Conservation (phyloP, 202 grass and related monocot species). For the Brachypodium distachyon region DNA sequence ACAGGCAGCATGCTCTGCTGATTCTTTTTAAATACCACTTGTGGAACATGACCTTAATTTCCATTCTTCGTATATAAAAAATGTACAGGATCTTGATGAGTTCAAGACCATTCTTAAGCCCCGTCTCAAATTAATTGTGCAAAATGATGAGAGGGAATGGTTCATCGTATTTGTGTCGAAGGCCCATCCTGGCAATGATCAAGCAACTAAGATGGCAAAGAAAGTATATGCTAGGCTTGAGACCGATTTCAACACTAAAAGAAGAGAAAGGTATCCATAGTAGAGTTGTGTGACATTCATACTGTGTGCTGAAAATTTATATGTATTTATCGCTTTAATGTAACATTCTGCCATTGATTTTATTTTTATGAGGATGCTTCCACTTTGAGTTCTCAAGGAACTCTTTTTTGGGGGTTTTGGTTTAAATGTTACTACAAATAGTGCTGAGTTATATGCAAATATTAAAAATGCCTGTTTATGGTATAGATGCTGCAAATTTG, state of each 20-base stretch:
- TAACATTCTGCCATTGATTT: not conserved
- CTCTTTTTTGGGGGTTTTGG: not conserved
- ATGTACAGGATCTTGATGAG: constrained; percentile 85
- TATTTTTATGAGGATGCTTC: constrained; percentile 10
- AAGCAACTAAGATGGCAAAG: constrained; percentile 92
- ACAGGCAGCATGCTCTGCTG: constrained; percentile 1
- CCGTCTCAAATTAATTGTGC: constrained; percentile 93
- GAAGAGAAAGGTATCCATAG: constrained; percentile 72
- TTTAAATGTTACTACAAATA: constrained; percentile 9
- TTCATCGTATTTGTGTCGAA: constrained; percentile 96
- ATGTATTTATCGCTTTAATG: not conserved
- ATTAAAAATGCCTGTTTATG: constrained; percentile 7
- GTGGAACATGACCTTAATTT: not conserved
- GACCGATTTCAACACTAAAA: constrained; percentile 96
- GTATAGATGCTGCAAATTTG: constrained; percentile 94
- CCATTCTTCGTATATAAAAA: not conserved
- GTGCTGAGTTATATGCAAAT: not conserved
- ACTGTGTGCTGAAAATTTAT: not conserved
- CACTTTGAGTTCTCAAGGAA: constrained; percentile 9
- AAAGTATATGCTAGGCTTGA: constrained; percentile 89
- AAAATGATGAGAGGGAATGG: constrained; percentile 99
- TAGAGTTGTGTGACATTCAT: not conserved
- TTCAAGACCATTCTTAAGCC: constrained; percentile 98
- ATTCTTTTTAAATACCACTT: constrained; percentile 7
- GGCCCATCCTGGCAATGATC: constrained; percentile 84